These are phyloP conservation scores for Bryoglossum gracile DNA, from an alignment of 495 filamentous ascomycete species.

Conservation along the genomic window DNA sequence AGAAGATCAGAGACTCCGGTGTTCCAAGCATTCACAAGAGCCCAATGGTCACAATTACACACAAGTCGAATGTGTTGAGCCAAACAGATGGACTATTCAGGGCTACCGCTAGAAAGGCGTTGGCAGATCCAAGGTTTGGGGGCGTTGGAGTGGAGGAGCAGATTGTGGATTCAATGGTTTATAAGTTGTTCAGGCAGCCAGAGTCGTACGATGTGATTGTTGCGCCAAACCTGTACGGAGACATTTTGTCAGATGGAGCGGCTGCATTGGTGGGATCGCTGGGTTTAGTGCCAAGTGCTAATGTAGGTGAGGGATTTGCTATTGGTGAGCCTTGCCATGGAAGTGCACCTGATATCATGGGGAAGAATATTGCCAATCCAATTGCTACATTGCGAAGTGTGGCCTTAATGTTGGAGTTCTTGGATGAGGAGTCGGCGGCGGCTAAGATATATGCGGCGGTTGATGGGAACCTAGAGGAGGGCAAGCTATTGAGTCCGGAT, in stretches of 20 bases:
- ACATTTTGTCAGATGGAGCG: conserved; percentile 92
- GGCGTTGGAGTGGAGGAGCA: conserved; percentile 81
- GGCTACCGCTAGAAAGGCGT: conserved; percentile 62
- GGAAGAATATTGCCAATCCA: conserved; percentile 86
- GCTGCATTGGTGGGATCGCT: conserved; percentile 92
- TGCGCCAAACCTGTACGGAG: conserved; percentile 95
- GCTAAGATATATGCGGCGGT: conserved; percentile 85
- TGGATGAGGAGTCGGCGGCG: conserved; percentile 77
- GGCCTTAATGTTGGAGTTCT: conserved; percentile 92
- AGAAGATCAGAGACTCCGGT: conserved; percentile 59
- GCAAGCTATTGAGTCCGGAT: conserved; percentile 76
- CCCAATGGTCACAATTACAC: conserved; percentile 89
- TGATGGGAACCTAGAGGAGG: conserved; percentile 84
- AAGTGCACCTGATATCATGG: conserved; percentile 91
- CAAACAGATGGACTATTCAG: conserved; percentile 97
- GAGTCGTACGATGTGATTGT: conserved; percentile 95
- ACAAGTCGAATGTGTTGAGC: conserved; percentile 95
- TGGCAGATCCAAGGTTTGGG: conserved; percentile 54
- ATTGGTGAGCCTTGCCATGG: conserved; percentile 99
- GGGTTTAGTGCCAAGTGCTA: conserved; percentile 90
- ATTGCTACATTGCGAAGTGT: conserved; percentile 90
- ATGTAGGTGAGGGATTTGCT: conserved; percentile 89
- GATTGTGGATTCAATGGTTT: conserved; percentile 98
- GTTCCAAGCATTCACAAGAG: conserved; percentile 49
- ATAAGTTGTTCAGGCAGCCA: conserved; percentile 97